Percentiles rank a stretch among this genome's conserved stretches.
Conservation (phyloP, 1,284 basidiomycete genomes). For the Chiua sp. region DNA sequence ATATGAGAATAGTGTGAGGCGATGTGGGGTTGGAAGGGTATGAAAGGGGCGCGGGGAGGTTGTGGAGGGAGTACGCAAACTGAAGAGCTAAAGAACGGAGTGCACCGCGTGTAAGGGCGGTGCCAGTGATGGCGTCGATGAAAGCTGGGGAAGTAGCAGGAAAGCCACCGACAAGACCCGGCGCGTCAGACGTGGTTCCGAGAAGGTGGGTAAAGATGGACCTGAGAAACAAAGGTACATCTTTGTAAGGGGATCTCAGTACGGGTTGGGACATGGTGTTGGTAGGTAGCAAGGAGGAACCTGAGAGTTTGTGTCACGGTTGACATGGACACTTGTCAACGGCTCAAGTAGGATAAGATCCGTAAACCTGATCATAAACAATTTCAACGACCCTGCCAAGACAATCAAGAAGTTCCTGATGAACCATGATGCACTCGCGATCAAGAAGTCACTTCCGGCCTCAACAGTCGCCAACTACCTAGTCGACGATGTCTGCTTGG, state of each 20-base stretch:
- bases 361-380: too few relatives aligned
- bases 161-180: slow-evolving; percentile 46
- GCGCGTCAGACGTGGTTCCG: slow-evolving; percentile 28
- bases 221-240: slow-evolving; percentile 34
- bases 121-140: slow-evolving; percentile 68
- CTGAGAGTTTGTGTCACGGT: background rate
- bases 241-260: slow-evolving; percentile 34
- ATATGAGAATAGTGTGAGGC: slow-evolving; percentile 50
- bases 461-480: too few relatives aligned
- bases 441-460: too few relatives aligned
- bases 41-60: slow-evolving; percentile 32
- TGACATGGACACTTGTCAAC: too few relatives aligned
- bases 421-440: too few relatives aligned
- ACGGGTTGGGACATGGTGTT: slow-evolving; percentile 4
- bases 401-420: too few relatives aligned
- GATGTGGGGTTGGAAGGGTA: slow-evolving; percentile 42
- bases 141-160: slow-evolving; percentile 56
- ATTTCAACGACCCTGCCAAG: too few relatives aligned
- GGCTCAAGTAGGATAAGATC: too few relatives aligned
- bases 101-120: slow-evolving; percentile 59
- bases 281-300: background rate
- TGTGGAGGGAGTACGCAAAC: slow-evolving; percentile 57
- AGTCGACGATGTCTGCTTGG: too few relatives aligned
- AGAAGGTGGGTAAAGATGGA: slow-evolving; percentile 64
- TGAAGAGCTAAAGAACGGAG: slow-evolving; percentile 47